Base-by-base conservation (phyloP, 352 stramenopile genomes). In the Pythium aristosporum region DNA sequence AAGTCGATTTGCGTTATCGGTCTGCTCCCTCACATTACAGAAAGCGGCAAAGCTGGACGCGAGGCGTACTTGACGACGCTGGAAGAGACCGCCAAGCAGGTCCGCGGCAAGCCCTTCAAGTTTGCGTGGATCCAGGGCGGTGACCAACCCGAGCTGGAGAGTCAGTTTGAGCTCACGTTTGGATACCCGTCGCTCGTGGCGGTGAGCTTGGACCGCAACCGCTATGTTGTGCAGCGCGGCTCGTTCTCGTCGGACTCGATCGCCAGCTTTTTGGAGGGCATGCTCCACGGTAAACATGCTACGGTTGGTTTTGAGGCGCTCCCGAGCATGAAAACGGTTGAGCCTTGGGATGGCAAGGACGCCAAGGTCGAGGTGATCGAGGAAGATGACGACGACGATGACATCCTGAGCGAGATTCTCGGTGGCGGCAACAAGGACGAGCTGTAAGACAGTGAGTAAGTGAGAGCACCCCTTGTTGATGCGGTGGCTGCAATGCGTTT, bases 91-190 rank as follows among this genome's bases (percentile, higher is more conserved):
- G 91, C 90, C 5, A 96, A 97, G 74, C 67, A 87, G 53, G 86
- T 96, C 36, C 84, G 87, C 21, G 88, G 85, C 57, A 96, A 96
- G 73, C 91, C 90, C 28, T 95, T 98, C 68, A 90, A 85, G 65
- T 97, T 98, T 61, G 80, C 79, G 3, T 98, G 94, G 94, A 85
- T 96, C 43, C 86, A 97, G 59, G 92, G 85, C 15, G 89, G 88
- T 16, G 81, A 96, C 57, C 92, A 98, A 67, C 69, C 74, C 11
- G 79, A 67, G 15, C 85, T 97, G 37, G 91, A 98, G 67, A 76
- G 79, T 54, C 77, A 68, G 37, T 96, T 96, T 28, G 87, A 93
- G 64, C 69, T 98, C 20, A 96, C 85, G 10, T 98, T 97, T 60
- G 91, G 90, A 20, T 97, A 94, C 69, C 94, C 94, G 28, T 94